Evolutionary conservation across 2,329 filamentous ascomycete genomes (phyloP).

Genomic region (Madurella fahalii): DNA sequence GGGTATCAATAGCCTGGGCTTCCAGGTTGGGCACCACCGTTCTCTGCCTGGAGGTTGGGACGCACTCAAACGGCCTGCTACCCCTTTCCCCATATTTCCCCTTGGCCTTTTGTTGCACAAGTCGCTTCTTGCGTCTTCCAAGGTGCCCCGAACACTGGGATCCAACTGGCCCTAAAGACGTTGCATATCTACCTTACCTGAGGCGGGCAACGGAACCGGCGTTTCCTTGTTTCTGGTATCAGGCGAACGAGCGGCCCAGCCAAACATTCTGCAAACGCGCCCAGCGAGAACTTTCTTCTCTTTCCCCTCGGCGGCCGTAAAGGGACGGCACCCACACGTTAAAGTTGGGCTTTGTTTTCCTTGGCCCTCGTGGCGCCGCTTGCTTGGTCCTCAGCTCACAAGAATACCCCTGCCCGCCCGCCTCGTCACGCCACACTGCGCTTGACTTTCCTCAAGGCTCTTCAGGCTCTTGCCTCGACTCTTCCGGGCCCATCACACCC

Average conservation of each 20-base stretch:
- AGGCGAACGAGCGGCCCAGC: slow-evolving; percentile 1
- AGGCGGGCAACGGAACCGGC: not conserved
- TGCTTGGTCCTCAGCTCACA: slow-evolving; percentile 19
- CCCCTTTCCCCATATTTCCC: not conserved
- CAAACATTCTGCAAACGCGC: not conserved
- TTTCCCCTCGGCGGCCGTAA: not conserved
- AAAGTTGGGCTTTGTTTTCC: not conserved
- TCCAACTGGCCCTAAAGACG: slow-evolving; percentile 1
- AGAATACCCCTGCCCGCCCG: slow-evolving; percentile 11
- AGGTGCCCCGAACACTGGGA: not conserved
- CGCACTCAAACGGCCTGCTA: slow-evolving; percentile 3
- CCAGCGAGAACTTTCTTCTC: not conserved
- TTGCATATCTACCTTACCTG: not conserved
- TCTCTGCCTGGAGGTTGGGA: slow-evolving; percentile 3
- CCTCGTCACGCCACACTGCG: slow-evolving; percentile 20
- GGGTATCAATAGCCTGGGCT: not conserved
- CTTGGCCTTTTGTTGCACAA: not conserved
- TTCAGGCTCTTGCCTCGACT: slow-evolving; percentile 8
- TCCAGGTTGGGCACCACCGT: slow-evolving; percentile 15
- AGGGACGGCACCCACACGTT: not conserved
- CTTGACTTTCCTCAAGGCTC: not conserved
- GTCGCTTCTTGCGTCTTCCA: not conserved
- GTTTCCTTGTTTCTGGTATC: not conserved
- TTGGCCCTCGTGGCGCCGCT: slow-evolving; percentile 13
- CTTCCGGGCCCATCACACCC: slow-evolving; percentile 3